Conservation (phyloP, 805 yeast species). For the Candida berthetii region DNA sequence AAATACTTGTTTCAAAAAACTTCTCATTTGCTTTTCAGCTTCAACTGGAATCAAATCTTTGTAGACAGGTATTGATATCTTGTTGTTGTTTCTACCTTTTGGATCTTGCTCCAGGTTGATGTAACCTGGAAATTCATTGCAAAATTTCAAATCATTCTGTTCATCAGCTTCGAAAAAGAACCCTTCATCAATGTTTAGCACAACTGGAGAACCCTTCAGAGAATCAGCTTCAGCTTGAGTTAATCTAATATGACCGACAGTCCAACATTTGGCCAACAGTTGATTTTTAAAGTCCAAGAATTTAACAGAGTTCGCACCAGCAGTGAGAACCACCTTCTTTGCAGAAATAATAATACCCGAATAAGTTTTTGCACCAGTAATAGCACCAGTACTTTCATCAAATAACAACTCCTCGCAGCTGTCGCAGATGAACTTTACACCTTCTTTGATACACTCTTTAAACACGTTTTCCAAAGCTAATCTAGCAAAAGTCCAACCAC, state of each 20-base stretch:
- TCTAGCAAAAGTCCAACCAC: slow-evolving; percentile 33
- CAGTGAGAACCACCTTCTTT: slow-evolving; percentile 25
- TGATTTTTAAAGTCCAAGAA: slow-evolving; percentile 29
- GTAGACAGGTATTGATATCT: slow-evolving; percentile 24
- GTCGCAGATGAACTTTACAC: slow-evolving; percentile 22
- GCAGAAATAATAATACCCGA: slow-evolving; percentile 21
- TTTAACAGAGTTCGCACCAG: slow-evolving; percentile 32
- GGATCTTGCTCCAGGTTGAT: slow-evolving; percentile 14
- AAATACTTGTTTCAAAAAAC: slow-evolving; percentile 24
- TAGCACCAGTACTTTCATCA: slow-evolving; percentile 18
- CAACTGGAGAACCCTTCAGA: slow-evolving; percentile 28
- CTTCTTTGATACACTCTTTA: slow-evolving; percentile 22
- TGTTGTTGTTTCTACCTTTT: not conserved
- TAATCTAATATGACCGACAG: slow-evolving; percentile 33
- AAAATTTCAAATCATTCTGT: slow-evolving; percentile 28
- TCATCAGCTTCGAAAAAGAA: slow-evolving; percentile 35
- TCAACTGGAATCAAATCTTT: slow-evolving; percentile 24
- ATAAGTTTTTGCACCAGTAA: slow-evolving; percentile 21
- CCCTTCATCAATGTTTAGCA: slow-evolving; percentile 30
- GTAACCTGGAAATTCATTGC: slow-evolving; percentile 35
- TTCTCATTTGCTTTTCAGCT: slow-evolving; percentile 26
- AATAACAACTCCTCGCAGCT: slow-evolving; percentile 12
- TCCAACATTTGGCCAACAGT: slow-evolving; percentile 32
- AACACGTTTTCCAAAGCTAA: slow-evolving; percentile 23
- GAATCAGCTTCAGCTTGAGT: slow-evolving; percentile 24